Evolutionary conservation across 768 basidiomycete genomes (phyloP), one percentile per base, ranked within the genome.

Genomic region (Pleurotus ostreatus): DNA sequence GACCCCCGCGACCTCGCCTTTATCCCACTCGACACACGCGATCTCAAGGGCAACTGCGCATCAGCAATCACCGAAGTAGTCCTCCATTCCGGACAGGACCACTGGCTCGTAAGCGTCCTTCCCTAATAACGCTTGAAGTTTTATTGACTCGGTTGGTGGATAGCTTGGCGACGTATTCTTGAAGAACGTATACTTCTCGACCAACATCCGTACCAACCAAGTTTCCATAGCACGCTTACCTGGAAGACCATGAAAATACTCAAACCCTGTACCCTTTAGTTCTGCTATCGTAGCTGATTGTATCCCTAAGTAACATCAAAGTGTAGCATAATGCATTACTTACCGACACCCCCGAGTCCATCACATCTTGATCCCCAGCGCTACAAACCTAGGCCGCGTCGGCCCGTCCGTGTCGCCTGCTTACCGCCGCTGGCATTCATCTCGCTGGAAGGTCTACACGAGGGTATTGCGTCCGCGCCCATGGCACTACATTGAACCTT

Each of bases 11-110:
- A 89, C 65, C 65, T 89, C 20, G 70, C 79, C 5, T 79, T 85
- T 59, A 57, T 75, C 13, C 83, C 86, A 6, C 47, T 82, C 7
- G 68, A 84, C 62, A 62, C 63, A 51, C 76, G 74, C 49, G 57
- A 85, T 58, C 76, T 78, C 30, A 66, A 71, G 3, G 81, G 83
- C 15, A 70, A 73, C 41, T 92, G 89, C 63, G 68, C 74, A 15
- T 84, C 84, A 26, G 82, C 86, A 3, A 83, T 92, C 61, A 74
- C 74, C 11, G 69, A 78, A 4, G 84, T 84, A 9, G 68, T 73
- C 18, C 69, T 85, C 18, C 80, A 76, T 40, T 62, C 61, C 0
- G 74, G 76, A 43, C 70, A 74, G 9, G 74, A 68, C 5, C 73
- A 81, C 53, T 88, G 86, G 87, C 73, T 89, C 62, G 82, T 88